phyloP scores from a whole-genome alignment of 176 grass and related monocot genomes.

The Eragrostis nindensis region DNA sequence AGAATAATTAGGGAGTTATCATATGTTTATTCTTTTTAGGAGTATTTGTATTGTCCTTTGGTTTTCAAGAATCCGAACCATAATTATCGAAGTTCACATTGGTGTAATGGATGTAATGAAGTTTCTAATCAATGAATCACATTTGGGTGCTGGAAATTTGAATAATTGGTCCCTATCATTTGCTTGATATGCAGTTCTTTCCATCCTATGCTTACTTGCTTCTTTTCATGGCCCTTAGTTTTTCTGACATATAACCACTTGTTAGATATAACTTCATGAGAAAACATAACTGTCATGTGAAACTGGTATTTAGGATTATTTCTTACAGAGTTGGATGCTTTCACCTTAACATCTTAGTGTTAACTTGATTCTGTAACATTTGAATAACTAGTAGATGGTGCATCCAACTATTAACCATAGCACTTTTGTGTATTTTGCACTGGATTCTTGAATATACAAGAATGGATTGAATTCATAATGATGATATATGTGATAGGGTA shows the following conservation, averaged over 20 bases:
- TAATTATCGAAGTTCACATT: not conserved
- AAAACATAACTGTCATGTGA: not conserved
- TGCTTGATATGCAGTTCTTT: not conserved
- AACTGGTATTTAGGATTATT: not conserved
- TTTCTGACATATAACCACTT: not conserved
- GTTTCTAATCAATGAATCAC: slow-evolving; percentile 1
- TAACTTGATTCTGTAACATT: not conserved
- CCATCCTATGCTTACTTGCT: not conserved
- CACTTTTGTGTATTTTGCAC: too few species aligned
- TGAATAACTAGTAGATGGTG: too few species aligned
- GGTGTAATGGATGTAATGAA: slow-evolving; percentile 6
- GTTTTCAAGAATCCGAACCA: not conserved
- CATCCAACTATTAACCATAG: too few species aligned
- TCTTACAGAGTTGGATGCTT: not conserved
- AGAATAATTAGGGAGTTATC: slow-evolving; percentile 7
- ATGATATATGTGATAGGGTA: too few species aligned
- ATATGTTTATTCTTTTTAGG: not conserved
- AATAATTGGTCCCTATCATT: not conserved
- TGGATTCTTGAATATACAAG: too few species aligned
- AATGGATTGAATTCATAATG: too few species aligned
- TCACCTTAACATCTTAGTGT: not conserved
- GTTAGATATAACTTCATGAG: not conserved
- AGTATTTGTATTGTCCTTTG: not conserved
- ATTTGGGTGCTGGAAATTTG: not conserved
- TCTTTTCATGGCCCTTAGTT: not conserved